A percentile compares a stretch with the other conserved stretches of the same genome.
Evolutionary conservation across 306 rosid species (phyloP).

Genomic region (Cucurbita moschata): DNA sequence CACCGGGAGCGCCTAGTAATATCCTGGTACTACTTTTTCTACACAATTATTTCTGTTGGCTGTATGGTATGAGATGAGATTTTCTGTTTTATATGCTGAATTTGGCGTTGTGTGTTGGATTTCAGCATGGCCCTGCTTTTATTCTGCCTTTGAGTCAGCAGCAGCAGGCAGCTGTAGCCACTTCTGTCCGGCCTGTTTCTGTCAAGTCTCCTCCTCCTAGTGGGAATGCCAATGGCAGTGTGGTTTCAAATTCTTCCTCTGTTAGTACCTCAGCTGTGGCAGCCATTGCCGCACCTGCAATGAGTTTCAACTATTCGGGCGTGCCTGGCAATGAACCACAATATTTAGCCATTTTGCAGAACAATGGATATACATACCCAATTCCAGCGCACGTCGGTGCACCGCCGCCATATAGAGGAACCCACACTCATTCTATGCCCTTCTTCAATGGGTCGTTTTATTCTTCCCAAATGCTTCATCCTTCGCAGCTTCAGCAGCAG

Average conservation of each 20-base stretch:
- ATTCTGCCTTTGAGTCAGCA: slow-evolving; percentile 82
- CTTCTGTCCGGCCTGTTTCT: slow-evolving; percentile 64
- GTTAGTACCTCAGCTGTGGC: slow-evolving; percentile 25
- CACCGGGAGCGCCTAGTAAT: slow-evolving; percentile 77
- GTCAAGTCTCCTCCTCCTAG: slow-evolving; percentile 42
- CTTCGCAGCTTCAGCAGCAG: slow-evolving; percentile 66
- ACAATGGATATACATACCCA: slow-evolving; percentile 74
- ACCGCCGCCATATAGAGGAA: slow-evolving; percentile 71
- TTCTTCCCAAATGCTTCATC: slow-evolving; percentile 72
- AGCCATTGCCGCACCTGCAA: slow-evolving; percentile 40
- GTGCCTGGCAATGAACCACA: slow-evolving; percentile 67
- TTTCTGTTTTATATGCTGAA: not conserved
- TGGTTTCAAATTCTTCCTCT: slow-evolving; percentile 23
- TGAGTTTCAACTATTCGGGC: slow-evolving; percentile 82
- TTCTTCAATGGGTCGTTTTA: slow-evolving; percentile 78
- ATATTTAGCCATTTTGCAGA: slow-evolving; percentile 80
- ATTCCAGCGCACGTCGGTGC: slow-evolving; percentile 83
- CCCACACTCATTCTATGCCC: slow-evolving; percentile 65
- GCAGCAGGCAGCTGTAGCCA: slow-evolving; percentile 72
- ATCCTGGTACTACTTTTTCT: slow-evolving; percentile 39
- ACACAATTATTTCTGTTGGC: not conserved
- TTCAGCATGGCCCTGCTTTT: slow-evolving; percentile 81
- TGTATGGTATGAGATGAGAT: not conserved
- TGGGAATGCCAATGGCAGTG: slow-evolving; percentile 22
- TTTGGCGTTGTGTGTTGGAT: not conserved